Evolutionary conservation across 2,329 filamentous ascomycete species (phyloP).

Genomic region (Plenodomus biglobosus): DNA sequence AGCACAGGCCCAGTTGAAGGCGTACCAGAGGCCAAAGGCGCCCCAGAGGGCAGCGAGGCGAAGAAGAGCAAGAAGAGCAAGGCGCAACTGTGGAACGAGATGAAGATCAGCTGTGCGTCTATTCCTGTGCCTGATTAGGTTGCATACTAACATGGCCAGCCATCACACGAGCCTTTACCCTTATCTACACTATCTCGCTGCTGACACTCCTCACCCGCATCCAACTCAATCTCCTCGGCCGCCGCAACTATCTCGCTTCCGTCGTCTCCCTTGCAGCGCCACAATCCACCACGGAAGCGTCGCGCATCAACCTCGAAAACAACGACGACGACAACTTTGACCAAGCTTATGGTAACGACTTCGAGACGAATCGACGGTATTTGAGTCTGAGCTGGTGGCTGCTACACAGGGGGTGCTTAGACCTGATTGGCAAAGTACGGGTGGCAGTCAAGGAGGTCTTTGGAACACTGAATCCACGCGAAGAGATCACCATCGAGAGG

Average conservation of each 20-base stretch:
- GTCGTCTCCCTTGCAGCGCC: constrained; percentile 86
- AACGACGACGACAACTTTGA: constrained; percentile 85
- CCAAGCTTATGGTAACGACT: constrained; percentile 85
- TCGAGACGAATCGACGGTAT: constrained; percentile 93
- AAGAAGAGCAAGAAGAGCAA: constrained; percentile 73
- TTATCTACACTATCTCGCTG: constrained; percentile 87
- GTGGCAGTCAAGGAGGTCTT: constrained; percentile 87
- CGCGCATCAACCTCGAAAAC: constrained; percentile 87
- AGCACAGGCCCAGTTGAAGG: constrained; percentile 38
- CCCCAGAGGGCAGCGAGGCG: constrained; percentile 47
- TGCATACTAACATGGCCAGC: constrained; percentile 55
- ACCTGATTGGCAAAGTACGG: constrained; percentile 79
- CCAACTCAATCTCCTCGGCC: constrained; percentile 93
- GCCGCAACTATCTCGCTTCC: constrained; percentile 92
- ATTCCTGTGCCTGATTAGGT: constrained; percentile 7
- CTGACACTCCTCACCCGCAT: constrained; percentile 91
- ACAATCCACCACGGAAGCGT: constrained; percentile 60
- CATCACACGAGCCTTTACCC: constrained; percentile 84
- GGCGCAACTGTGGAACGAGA: constrained; percentile 92
- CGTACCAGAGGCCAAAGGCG: constrained; percentile 49
- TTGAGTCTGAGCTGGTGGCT: constrained; percentile 98
- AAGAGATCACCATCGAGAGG: constrained; percentile 78
- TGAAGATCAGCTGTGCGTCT: constrained; percentile 88
- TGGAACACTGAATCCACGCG: constrained; percentile 82
- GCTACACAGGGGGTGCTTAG: constrained; percentile 83